Conservation (phyloP, 2,329 filamentous ascomycete species). For the Arthrobotrys musiformis region DNA sequence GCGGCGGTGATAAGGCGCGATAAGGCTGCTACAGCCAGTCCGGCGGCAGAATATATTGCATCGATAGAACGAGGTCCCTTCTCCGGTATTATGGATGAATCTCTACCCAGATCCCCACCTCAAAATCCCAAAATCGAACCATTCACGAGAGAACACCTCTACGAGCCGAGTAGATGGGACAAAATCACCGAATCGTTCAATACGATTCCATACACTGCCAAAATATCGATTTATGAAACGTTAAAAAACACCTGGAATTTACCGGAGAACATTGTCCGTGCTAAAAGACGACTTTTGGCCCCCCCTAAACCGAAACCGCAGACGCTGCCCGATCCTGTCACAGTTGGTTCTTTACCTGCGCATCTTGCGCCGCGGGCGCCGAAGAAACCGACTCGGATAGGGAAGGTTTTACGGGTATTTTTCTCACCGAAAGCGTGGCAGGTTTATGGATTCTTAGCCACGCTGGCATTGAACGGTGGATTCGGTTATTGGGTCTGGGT, state of each 20-base stretch:
- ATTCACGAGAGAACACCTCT: background rate
- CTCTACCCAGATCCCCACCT: background rate
- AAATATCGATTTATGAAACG: slow-evolving; percentile 13
- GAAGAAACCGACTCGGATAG: background rate
- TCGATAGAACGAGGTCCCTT: slow-evolving; percentile 1
- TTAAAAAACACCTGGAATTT: slow-evolving; percentile 1
- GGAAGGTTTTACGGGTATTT: background rate
- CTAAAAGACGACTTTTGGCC: background rate
- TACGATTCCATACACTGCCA: background rate
- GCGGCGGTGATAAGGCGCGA: slow-evolving; percentile 24
- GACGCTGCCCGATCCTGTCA: background rate
- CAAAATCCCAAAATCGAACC: background rate
- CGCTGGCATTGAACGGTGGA: slow-evolving; percentile 24
- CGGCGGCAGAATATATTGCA: background rate
- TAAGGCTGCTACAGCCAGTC: background rate
- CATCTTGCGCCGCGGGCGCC: background rate
- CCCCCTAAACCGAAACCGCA: slow-evolving; percentile 1
- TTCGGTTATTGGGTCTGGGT: slow-evolving; percentile 42
- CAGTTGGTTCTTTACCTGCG: too few relatives aligned
- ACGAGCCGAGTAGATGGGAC: slow-evolving; percentile 12
- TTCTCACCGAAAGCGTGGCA: background rate
- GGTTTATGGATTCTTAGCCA: slow-evolving; percentile 1
- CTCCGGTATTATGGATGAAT: background rate
- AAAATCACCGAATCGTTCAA: background rate
- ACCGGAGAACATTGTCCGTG: slow-evolving; percentile 42